Base-by-base conservation (phyloP, 768 basidiomycete species). In the Pholiota conissans region DNA sequence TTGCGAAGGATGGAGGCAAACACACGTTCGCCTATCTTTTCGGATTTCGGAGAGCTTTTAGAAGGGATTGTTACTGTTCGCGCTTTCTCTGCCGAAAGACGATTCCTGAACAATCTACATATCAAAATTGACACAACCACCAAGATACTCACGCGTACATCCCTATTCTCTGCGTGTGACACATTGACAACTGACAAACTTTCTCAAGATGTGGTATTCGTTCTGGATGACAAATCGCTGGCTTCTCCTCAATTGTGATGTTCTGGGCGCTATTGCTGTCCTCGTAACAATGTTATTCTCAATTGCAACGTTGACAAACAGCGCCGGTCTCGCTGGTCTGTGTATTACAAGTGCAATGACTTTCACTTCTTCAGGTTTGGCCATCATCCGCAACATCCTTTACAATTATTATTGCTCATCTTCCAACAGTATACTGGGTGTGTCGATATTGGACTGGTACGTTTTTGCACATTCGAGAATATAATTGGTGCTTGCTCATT, bases 61-160 rank as follows among this genome's bases (percentile, higher is more conserved):
- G 90, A 94, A 51, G 93, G 93, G 20, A 91, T 95, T 45, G 90
- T 94, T n/a, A 94, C 93, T 5, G 90, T 96, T 39, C 83, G 95
- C 57, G 95, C 95, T 0, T 98, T 96, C 74, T 87, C 90, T 0
- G 89, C 86, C 0, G 93, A 96, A 67, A 74, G 74, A 35, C 75
- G 83, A 4, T 96, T 98, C 79, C 74, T 95, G 63, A 81, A 90
- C 53, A 81, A 81, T 57, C 73, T 95, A 3, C 90, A 91, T 66
- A 62, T 62, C 1, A 92, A 90, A 67, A 81, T 94, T 28, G 89
- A 93, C 60, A 72, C 79, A 49, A 93, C 89, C 18, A 93, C 84
- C 10, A 84, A 87, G 83, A 89, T n/a, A n/a, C n/a, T n/a, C n/a
- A n/a, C n/a, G n/a, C n/a, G n/a, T n/a, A n/a, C n/a, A n/a, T n/a